These are phyloP conservation scores for Pseudogymnoascus sp. DNA, from an alignment of 2,329 filamentous ascomycete species.

Conservation along the genomic window DNA sequence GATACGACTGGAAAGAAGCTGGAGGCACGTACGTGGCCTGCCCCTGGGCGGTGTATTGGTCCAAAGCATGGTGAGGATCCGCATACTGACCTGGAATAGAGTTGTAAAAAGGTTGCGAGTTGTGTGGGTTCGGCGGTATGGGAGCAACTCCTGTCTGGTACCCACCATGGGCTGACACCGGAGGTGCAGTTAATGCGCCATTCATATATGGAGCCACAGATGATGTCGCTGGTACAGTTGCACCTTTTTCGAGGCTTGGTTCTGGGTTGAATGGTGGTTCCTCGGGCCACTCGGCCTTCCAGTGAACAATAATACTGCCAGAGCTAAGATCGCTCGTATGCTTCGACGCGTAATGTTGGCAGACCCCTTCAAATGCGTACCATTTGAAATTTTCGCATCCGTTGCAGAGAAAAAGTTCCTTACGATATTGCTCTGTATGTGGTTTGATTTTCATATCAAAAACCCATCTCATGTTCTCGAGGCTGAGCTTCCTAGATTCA, in stretches of 20 bases:
- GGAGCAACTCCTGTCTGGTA: conserved; percentile 23
- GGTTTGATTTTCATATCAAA: conserved; percentile 72
- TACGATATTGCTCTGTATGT: conserved; percentile 56
- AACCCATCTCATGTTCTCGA: conserved; percentile 84
- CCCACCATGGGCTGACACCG: conserved; percentile 23
- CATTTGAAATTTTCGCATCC: conserved; percentile 60
- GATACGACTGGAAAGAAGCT: neutral
- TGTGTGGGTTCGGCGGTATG: conserved; percentile 15
- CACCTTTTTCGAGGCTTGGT: conserved; percentile 36
- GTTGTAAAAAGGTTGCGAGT: conserved; percentile 17
- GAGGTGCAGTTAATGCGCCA: conserved; percentile 26
- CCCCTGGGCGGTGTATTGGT: neutral
- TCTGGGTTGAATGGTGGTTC: conserved; percentile 64
- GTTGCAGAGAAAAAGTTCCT: conserved; percentile 70
- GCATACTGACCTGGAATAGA: neutral
- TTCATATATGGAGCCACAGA: conserved; percentile 28
- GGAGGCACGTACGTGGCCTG: neutral
- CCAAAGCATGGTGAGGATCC: neutral
- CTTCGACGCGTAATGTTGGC: conserved; percentile 79
- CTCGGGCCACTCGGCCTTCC: conserved; percentile 75
- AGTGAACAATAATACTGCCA: conserved; percentile 67
- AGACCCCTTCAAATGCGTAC: conserved; percentile 70
- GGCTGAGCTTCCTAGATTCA: conserved; percentile 55
- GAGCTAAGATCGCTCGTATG: conserved; percentile 64
- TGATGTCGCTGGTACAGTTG: conserved; percentile 28